These are phyloP conservation scores for Sporothrix phasma DNA, from an alignment of 2,329 filamentous ascomycete species.

Conservation along the genomic window DNA sequence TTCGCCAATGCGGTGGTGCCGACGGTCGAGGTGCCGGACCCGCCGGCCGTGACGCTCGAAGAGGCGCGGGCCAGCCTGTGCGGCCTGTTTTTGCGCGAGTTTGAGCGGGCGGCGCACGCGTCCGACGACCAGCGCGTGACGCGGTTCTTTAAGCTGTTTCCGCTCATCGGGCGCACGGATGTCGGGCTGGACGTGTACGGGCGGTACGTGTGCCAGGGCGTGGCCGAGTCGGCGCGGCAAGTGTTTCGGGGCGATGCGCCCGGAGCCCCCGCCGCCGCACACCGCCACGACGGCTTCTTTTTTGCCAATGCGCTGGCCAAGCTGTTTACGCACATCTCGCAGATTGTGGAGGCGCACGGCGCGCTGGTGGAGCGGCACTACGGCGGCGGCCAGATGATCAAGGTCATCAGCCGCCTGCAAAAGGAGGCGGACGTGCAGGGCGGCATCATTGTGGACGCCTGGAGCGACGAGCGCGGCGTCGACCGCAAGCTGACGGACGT, in stretches of 20 bases:
- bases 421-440: conserved; percentile 93
- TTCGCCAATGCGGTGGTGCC: conserved; percentile 92
- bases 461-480: conserved; percentile 79
- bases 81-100: conserved; percentile 83
- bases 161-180: conserved; percentile 78
- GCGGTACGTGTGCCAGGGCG: conserved; percentile 89
- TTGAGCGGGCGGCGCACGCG: conserved; percentile 80
- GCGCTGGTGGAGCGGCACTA: conserved; percentile 90
- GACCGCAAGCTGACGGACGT: conserved; percentile 85
- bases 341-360: conserved; percentile 89
- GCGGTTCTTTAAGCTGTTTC: conserved; percentile 96
- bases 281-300: conserved; percentile 67
- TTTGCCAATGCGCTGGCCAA: conserved; percentile 85
- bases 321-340: conserved; percentile 93
- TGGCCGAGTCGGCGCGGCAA: conserved; percentile 70
- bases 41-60: conserved; percentile 77
- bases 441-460: conserved; percentile 89
- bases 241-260: conserved; percentile 56
- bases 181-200: conserved; percentile 92
- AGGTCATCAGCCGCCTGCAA: conserved; percentile 85
- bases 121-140: conserved; percentile 86
- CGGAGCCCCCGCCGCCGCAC: background rate
- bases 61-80: conserved; percentile 83
- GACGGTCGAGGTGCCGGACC: conserved; percentile 88
- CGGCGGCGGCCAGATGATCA: conserved; percentile 83